These are phyloP conservation scores for Termitomyces sp. DNA, from an alignment of 768 basidiomycete genomes.

Conservation along the genomic window DNA sequence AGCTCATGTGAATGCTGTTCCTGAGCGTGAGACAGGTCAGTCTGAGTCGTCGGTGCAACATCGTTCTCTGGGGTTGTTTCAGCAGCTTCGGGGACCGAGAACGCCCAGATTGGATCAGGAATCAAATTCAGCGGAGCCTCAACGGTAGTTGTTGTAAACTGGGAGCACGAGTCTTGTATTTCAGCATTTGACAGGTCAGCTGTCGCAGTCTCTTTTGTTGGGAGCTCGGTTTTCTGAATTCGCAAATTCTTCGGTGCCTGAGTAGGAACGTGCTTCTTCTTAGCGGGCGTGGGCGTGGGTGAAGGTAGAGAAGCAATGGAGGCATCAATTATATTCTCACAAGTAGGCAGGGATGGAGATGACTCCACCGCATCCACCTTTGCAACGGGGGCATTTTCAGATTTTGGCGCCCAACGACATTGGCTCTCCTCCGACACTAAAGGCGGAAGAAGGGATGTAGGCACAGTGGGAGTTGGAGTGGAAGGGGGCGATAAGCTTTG, in stretches of 20 bases:
- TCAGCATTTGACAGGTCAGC: neutral
- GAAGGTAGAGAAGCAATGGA: neutral
- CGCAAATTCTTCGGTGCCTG: neutral
- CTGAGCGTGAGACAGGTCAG: neutral
- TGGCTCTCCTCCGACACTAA: neutral
- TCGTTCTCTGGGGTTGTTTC: neutral
- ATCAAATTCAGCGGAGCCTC: neutral
- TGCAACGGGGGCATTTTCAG: neutral
- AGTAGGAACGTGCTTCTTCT: neutral
- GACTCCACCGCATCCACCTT: neutral
- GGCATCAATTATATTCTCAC: neutral
- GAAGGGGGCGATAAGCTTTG: neutral
- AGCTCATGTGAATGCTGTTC: neutral
- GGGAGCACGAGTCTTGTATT: neutral
- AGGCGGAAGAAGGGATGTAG: neutral
- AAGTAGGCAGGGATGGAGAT: neutral
- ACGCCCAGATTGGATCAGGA: neutral
- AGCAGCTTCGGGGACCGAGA: neutral
- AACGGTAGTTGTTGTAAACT: no score
- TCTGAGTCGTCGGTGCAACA: neutral
- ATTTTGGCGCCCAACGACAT: neutral
- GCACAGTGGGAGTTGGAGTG: neutral
- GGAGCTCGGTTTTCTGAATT: neutral
- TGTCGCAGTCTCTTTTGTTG: neutral
- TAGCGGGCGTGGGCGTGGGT: neutral